A percentile compares a stretch with the other conserved stretches of the same genome.
phyloP scores from a whole-genome alignment of 495 filamentous ascomycete genomes.

The Penicillium verhagenii region DNA sequence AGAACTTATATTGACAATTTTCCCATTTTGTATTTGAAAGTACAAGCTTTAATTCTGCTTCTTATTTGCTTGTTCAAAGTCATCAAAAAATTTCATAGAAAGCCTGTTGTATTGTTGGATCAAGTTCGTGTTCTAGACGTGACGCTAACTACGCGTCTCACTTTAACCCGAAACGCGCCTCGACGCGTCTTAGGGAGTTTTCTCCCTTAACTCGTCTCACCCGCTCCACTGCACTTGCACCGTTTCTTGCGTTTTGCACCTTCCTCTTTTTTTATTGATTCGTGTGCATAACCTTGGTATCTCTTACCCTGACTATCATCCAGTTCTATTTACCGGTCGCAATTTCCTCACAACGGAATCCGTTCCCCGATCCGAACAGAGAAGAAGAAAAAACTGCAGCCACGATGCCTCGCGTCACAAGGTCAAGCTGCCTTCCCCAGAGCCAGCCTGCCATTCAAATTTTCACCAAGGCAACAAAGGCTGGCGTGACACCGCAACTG shows the following conservation, averaged over 20 bases:
- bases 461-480: slow-evolving; percentile 46
- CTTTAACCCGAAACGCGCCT: slow-evolving; percentile 20
- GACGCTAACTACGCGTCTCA: slow-evolving; percentile 11
- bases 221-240: background rate
- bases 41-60: background rate
- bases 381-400: slow-evolving; percentile 24
- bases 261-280: slow-evolving; percentile 1
- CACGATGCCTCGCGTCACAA: slow-evolving; percentile 40
- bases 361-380: slow-evolving; percentile 5
- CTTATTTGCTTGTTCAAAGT: background rate
- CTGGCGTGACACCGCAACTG: slow-evolving; percentile 27
- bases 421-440: slow-evolving; percentile 32
- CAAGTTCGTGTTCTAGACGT: background rate
- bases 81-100: background rate
- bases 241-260: slow-evolving; percentile 4
- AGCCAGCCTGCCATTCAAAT: slow-evolving; percentile 37
- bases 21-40: background rate
- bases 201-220: background rate
- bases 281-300: slow-evolving; percentile 15
- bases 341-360: slow-evolving; percentile 10
- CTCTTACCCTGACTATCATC: slow-evolving; percentile 25
- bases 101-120: background rate
- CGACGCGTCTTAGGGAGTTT: slow-evolving; percentile 18
- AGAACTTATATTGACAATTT: background rate
- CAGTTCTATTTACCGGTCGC: slow-evolving; percentile 25